Evolutionary conservation across 305 asterid species (phyloP).

Genomic region (Fraxinus ornus): DNA sequence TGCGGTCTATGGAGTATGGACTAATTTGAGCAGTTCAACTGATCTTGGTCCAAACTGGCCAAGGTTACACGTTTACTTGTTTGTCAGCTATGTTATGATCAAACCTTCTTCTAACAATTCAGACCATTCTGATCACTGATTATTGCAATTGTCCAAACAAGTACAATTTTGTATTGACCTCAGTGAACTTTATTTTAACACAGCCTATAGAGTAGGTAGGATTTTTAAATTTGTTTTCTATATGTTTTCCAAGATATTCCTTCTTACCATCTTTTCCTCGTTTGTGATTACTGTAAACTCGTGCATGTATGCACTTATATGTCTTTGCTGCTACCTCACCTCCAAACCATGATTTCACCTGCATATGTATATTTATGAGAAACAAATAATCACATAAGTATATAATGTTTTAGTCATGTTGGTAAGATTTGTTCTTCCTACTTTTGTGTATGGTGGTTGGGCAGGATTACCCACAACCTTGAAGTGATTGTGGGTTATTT

Average conservation of each 20-base stretch:
- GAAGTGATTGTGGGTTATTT: not conserved
- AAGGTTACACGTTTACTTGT: not conserved
- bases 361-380: not conserved
- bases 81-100: not conserved
- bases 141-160: not conserved
- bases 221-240: not conserved
- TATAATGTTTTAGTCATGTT: not conserved
- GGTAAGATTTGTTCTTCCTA: slow-evolving; percentile 1
- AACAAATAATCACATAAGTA: not conserved
- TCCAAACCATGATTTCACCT: not conserved
- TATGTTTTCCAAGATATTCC: not conserved
- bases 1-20: not conserved
- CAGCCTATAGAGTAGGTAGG: not conserved
- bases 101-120: not conserved
- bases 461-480: not conserved
- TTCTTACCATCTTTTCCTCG: not conserved
- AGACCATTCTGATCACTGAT: not conserved
- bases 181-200: not conserved
- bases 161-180: not conserved
- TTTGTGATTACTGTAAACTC: not conserved
- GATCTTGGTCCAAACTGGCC: not conserved
- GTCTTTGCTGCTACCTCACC: not conserved
- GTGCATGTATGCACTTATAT: not conserved
- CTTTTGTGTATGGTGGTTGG: not conserved
- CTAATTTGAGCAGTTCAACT: not conserved